Evolutionary conservation across 257 asterid species (phyloP).

Genomic region (Solanum dulcamara): DNA sequence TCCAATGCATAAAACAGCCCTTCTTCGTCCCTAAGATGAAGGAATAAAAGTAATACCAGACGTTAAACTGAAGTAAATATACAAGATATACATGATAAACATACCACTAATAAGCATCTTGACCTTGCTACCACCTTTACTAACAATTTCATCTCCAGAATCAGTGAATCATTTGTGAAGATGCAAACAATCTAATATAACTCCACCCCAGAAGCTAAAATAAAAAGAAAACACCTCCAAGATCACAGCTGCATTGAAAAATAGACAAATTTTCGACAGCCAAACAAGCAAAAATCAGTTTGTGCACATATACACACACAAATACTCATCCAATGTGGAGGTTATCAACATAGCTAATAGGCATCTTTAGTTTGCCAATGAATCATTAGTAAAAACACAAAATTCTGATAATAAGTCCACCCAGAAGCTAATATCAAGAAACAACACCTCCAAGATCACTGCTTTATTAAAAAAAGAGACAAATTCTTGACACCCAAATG

Average conservation of each 20-base stretch:
- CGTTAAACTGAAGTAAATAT: neutral
- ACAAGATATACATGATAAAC: neutral
- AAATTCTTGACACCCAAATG: neutral
- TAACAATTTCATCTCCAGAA: neutral
- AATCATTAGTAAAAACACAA: neutral
- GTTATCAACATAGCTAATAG: conserved; percentile 62
- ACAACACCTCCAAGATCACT: neutral
- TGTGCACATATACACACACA: neutral
- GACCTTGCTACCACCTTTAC: conserved; percentile 68
- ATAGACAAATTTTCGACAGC: neutral
- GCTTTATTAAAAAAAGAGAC: neutral
- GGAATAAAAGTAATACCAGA: conserved; percentile 1
- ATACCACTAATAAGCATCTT: conserved; percentile 46
- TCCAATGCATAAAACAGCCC: conserved; percentile 88
- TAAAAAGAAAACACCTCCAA: neutral
- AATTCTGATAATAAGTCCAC: neutral
- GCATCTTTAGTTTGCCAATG: conserved; percentile 61
- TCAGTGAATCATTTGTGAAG: neutral
- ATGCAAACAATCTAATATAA: neutral
- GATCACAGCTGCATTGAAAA: neutral
- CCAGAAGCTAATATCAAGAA: neutral
- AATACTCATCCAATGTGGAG: conserved; percentile 32
- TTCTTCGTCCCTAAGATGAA: conserved; percentile 44
- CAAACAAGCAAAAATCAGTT: neutral
- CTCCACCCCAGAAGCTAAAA: neutral